Evolutionary conservation across 176 grass and related monocot species (phyloP).

Genomic region (Lolium perenne): DNA sequence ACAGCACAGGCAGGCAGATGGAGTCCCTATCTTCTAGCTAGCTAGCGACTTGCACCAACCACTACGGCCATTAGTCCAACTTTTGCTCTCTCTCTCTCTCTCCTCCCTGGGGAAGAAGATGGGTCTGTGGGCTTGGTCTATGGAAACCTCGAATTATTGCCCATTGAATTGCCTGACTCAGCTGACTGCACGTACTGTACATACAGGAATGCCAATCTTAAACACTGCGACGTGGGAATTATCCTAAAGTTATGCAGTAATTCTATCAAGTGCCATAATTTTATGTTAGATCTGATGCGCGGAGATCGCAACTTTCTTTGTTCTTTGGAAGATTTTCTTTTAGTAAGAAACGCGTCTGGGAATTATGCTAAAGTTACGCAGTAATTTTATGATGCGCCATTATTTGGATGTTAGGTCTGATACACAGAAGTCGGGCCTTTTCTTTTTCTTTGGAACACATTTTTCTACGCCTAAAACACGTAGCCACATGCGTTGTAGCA

Average conservation of each 20-base stretch:
- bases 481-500: no score
- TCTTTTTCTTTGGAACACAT: background rate
- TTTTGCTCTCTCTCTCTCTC: conserved; percentile 51
- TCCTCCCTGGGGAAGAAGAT: conserved; percentile 40
- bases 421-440: background rate
- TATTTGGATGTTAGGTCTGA: background rate
- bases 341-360: background rate
- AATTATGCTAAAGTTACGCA: conserved; percentile 13
- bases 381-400: background rate
- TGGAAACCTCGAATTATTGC: conserved; percentile 42
- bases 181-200: background rate
- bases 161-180: background rate
- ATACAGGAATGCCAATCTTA: background rate
- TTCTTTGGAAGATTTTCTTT: no score
- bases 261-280: background rate
- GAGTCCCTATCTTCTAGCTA: conserved; percentile 40
- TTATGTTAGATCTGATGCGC: no score
- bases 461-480: no score
- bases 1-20: no score
- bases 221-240: background rate
- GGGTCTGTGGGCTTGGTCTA: conserved; percentile 44
- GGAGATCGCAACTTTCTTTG: no score
- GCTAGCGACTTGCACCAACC: conserved; percentile 55
- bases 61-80: conserved; percentile 53
- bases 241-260: background rate